Percentiles rank a stretch among this genome's conserved stretches.
These are phyloP conservation scores for Entomortierella lignicola DNA, from an alignment of 192 early-diverging fungal species.

Conservation along the genomic window DNA sequence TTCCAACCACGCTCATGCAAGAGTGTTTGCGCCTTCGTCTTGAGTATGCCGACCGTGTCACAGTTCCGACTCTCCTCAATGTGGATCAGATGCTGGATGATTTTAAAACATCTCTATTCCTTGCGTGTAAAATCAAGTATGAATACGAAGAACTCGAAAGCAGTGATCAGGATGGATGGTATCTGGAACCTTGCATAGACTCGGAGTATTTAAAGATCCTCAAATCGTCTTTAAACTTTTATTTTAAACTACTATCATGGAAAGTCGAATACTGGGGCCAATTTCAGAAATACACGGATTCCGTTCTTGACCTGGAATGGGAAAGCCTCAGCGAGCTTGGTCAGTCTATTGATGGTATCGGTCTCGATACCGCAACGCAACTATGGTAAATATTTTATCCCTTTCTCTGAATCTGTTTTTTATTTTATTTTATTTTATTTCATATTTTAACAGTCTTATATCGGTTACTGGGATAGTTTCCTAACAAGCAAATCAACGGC, in stretches of 20 bases:
- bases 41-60: constrained; percentile 70
- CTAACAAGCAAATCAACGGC: constrained; percentile 60
- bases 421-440: too few relatives aligned
- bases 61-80: constrained; percentile 67
- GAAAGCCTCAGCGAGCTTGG: constrained; percentile 78
- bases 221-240: constrained; percentile 77
- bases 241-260: constrained; percentile 81
- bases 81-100: constrained; percentile 87
- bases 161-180: constrained; percentile 73
- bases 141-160: constrained; percentile 72
- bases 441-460: too few relatives aligned
- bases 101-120: constrained; percentile 73
- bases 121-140: constrained; percentile 80
- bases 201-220: constrained; percentile 79
- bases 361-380: constrained; percentile 77
- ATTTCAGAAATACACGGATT: constrained; percentile 71
- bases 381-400: constrained; percentile 66
- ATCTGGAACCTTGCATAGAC: constrained; percentile 69
- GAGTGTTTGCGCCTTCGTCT: constrained; percentile 83
- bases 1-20: constrained; percentile 85
- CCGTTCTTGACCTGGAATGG: constrained; percentile 89
- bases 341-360: constrained; percentile 76
- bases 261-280: constrained; percentile 72
- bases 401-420: constrained; percentile 2
- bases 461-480: constrained; percentile 38